A percentile compares a stretch with the other conserved stretches of the same genome.
These are phyloP conservation scores for Letharia lupina DNA, from an alignment of 495 filamentous ascomycete species.

Conservation along the genomic window DNA sequence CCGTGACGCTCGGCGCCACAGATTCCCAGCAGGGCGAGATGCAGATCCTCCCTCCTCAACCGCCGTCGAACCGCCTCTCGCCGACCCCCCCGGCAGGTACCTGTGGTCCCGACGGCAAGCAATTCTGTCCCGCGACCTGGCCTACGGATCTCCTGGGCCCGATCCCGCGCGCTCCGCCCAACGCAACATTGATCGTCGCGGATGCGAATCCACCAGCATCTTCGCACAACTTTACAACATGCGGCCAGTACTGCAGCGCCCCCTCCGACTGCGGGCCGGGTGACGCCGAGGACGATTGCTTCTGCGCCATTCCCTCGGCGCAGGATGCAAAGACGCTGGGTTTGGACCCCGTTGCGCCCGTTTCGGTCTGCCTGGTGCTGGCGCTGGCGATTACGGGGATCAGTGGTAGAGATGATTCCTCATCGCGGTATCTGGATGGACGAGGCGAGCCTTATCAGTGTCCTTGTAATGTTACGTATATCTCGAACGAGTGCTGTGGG, in stretches of 20 bases:
- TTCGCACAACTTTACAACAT: conserved; percentile 7
- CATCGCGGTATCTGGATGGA: neutral
- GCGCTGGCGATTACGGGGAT: neutral
- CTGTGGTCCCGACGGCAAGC: conserved; percentile 12
- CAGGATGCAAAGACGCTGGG: conserved; percentile 5
- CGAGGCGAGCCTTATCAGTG: conserved; percentile 13
- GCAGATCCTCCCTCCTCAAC: conserved; percentile 10
- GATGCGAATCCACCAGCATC: neutral
- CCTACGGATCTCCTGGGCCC: neutral
- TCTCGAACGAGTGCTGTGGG: conserved; percentile 12
- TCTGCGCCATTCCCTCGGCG: conserved; percentile 13
- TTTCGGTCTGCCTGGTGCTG: conserved; percentile 17
- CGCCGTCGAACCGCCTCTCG: too few relatives aligned
- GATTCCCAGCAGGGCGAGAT: neutral
- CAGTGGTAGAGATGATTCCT: conserved; percentile 8
- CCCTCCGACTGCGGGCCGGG: conserved; percentile 7
- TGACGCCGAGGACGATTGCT: neutral
- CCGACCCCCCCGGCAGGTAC: conserved; percentile 3
- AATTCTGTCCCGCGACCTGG: conserved; percentile 14
- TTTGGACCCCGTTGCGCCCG: conserved; percentile 6
- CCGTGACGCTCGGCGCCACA: neutral
- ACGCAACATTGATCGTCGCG: neutral
- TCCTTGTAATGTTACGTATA: neutral
- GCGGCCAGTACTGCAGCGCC: conserved; percentile 11
- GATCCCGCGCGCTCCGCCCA: too few relatives aligned